Conservation (phyloP, 129 eudicot species). For the Silybum marianum region DNA sequence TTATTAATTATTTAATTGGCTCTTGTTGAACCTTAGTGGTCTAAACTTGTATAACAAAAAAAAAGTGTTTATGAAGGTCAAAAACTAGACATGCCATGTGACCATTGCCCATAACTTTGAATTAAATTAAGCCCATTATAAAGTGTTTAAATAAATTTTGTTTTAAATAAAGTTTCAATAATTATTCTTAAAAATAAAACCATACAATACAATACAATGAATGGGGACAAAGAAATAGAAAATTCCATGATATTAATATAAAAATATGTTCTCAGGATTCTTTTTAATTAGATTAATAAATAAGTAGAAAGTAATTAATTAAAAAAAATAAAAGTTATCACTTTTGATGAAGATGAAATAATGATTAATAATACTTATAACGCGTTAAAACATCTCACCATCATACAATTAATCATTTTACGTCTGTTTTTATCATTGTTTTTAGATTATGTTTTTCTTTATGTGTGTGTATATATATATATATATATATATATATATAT, state of each 20-base stretch:
- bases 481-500: background rate
- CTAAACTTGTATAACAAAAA: constrained; percentile 13
- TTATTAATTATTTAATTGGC: constrained; percentile 2
- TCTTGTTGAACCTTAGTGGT: constrained; percentile 35
- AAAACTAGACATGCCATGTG: constrained; percentile 45
- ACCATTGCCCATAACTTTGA: constrained; percentile 32
- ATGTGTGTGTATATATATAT: background rate
- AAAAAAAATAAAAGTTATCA: constrained; percentile 6
- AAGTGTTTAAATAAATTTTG: constrained; percentile 22
- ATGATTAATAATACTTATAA: constrained; percentile 20
- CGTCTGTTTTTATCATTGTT: constrained; percentile 21
- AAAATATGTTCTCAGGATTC: constrained; percentile 27
- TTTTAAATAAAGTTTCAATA: constrained; percentile 19
- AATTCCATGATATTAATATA: constrained; percentile 5
- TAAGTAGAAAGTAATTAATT: constrained; percentile 20
- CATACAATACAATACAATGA: constrained; percentile 31
- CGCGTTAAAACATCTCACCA: constrained; percentile 34
- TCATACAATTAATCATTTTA: constrained; percentile 29
- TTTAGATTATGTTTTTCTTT: background rate
- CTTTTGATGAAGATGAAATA: constrained; percentile 20
- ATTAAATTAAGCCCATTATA: constrained; percentile 29
- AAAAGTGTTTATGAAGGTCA: constrained; percentile 33
- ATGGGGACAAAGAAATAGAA: constrained; percentile 27
- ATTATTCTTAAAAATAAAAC: constrained; percentile 10
- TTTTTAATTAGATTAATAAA: background rate